Evolutionary conservation across 176 grass and related monocot species (phyloP), one percentile per base, ranked within the genome.

Genomic region (Eragrostis curvula): DNA sequence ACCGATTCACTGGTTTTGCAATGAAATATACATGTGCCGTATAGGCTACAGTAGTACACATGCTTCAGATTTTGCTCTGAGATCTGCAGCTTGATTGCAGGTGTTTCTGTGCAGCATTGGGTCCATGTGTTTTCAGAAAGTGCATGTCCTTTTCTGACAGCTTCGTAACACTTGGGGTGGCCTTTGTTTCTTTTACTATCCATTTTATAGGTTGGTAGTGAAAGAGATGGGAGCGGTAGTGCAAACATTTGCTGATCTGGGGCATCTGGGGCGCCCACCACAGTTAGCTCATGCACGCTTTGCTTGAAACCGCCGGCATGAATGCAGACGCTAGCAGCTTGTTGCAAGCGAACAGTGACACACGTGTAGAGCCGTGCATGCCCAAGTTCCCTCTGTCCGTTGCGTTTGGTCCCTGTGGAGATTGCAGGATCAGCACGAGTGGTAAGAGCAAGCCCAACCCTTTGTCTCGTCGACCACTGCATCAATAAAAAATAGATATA

Each of bases 91-190:
- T 12, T 36, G 32, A 36, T 36, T 32, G 51, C 60, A 73, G 11
- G 27, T 53, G 46, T 39, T 7, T 29, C 62, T 51, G 27, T 79
- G 40, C 20, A 2, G 32, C 46, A 30, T 0, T 15, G 21, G n/a
- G 11, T 17, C 21, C 57, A 82, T 77, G 61, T 42, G 43, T 78
- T 78, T 82, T 43, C 28, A 18, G 66, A 78, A 77, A 82, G 78
- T 85, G 78, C 66, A 15, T 16, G 83, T 89, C 88, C 65, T 82
- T 85, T 77, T 85, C 78, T 72, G 88, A 89, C 83, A 85, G 83
- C 83, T 77, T 82, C 79, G 12, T 81, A 77, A 72, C 83, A 81
- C 68, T 82, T 20, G 27, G 66, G 53, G 25, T 70, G 29, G 56
- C 72, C 71, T 55, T 36, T 85, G 63, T n/a, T 20, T 74, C 56